phyloP scores from a whole-genome alignment of 768 basidiomycete genomes.

The Flagelloscypha sp. region DNA sequence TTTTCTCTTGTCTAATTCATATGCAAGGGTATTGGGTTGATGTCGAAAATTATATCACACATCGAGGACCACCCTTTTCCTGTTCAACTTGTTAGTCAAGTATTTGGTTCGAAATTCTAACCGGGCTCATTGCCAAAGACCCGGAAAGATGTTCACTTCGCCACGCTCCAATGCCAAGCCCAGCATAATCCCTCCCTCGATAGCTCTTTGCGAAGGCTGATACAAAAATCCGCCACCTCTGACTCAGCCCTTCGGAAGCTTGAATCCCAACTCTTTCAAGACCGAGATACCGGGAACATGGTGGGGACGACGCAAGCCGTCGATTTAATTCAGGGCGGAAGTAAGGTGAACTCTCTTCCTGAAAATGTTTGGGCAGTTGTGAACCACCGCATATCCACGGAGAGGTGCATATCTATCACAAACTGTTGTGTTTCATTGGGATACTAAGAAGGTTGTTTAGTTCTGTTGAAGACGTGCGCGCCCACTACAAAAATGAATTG shows the following conservation, averaged over 20 bases:
- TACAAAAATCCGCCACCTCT: conserved; percentile 38
- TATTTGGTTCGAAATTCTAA: not conserved
- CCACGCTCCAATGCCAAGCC: conserved; percentile 56
- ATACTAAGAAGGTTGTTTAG: conserved; percentile 13
- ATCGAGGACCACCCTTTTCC: conserved; percentile 58
- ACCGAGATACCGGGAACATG: conserved; percentile 34
- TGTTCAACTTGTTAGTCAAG: conserved; percentile 36
- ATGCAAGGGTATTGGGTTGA: conserved; percentile 46
- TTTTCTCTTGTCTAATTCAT: not conserved
- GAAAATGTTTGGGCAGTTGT: conserved; percentile 62
- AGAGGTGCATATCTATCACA: conserved; percentile 21
- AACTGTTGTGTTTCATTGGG: not conserved
- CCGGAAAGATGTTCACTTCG: conserved; percentile 51
- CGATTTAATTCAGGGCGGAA: conserved; percentile 59
- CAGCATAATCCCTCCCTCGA: conserved; percentile 52
- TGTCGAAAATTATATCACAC: conserved; percentile 40
- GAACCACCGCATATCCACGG: conserved; percentile 53
- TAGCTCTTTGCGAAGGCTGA: conserved; percentile 33
- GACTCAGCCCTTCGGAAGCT: conserved; percentile 44
- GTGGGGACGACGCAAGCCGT: conserved; percentile 72
- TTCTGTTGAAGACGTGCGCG: conserved; percentile 25
- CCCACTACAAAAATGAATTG: conserved; percentile 22
- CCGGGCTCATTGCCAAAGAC: conserved; percentile 23
- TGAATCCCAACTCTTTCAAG: conserved; percentile 35
- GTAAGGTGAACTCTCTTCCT: conserved; percentile 75